A percentile compares a stretch with the other conserved stretches of the same genome.
phyloP scores from a whole-genome alignment of 192 early-diverging fungal species.

The Coemansia sp. region DNA sequence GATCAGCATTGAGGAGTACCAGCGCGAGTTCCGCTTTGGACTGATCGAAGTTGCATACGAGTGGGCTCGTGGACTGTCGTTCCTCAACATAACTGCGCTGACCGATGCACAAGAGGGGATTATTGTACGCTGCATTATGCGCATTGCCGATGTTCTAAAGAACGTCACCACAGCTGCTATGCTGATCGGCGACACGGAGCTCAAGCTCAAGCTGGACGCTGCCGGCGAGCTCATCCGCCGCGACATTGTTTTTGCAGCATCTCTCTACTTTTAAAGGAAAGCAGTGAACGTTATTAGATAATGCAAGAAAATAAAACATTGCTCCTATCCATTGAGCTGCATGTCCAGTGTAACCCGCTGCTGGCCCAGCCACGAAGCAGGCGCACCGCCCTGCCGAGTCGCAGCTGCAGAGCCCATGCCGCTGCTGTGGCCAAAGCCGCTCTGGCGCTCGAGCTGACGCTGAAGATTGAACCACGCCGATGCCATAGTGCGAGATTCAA shows the following conservation, averaged over 20 bases:
- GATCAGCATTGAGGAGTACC: conserved; percentile 44
- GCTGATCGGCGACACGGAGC: conserved; percentile 83
- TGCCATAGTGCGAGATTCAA: conserved; percentile 78
- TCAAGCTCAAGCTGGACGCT: conserved; percentile 91
- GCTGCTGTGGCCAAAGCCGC: conserved; percentile 49
- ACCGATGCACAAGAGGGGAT: conserved; percentile 94
- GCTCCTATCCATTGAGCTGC: conserved; percentile 46
- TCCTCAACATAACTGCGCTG: conserved; percentile 86
- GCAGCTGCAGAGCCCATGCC: conserved; percentile 30
- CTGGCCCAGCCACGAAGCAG: conserved; percentile 68
- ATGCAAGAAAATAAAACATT: background rate
- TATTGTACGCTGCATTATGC: conserved; percentile 91
- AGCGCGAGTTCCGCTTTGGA: conserved; percentile 71
- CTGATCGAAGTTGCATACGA: conserved; percentile 97
- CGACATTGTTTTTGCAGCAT: conserved; percentile 96
- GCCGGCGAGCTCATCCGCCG: conserved; percentile 82
- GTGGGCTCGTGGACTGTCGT: conserved; percentile 91
- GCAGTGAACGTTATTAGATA: too few species aligned
- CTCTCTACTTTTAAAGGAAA: conserved; percentile 63
- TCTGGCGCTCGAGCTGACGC: conserved; percentile 53
- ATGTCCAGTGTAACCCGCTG: conserved; percentile 64
- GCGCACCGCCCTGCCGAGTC: conserved; percentile 38
- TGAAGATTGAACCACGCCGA: conserved; percentile 70
- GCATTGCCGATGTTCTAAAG: conserved; percentile 89
- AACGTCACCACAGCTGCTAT: conserved; percentile 81